phyloP scores from a whole-genome alignment of 495 filamentous ascomycete genomes.

The Pseudomonodictys pantanalensis region DNA sequence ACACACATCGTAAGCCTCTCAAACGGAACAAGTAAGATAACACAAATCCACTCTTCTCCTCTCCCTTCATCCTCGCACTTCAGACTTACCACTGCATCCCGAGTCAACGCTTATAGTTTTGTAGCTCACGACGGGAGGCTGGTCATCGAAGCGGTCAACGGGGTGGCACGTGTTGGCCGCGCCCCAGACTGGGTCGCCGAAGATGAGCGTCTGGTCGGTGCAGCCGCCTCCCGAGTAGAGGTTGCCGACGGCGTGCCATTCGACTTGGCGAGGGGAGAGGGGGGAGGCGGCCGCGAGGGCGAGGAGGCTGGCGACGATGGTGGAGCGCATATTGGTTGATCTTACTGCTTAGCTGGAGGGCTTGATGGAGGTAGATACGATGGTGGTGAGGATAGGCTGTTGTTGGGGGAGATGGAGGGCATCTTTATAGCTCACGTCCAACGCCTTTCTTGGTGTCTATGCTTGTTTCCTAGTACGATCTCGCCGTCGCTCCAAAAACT shows the following conservation, averaged over 20 bases:
- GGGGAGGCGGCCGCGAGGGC: neutral
- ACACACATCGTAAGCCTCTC: neutral
- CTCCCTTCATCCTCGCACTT: neutral
- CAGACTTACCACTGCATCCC: conserved; percentile 19
- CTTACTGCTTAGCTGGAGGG: no score
- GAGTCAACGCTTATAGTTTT: neutral
- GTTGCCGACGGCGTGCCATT: conserved; percentile 15
- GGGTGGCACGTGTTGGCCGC: conserved; percentile 4
- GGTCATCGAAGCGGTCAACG: conserved; percentile 2
- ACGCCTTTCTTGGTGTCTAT: no score
- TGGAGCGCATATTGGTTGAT: no score
- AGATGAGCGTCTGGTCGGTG: neutral
- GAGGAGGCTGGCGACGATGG: conserved; percentile 2
- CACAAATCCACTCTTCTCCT: neutral
- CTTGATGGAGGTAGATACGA: no score
- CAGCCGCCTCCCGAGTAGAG: conserved; percentile 22
- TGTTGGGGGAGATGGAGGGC: no score
- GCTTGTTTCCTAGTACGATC: no score
- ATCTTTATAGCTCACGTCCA: no score
- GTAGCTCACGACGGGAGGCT: conserved; percentile 10
- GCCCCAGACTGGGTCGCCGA: conserved; percentile 20
- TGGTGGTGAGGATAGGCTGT: no score
- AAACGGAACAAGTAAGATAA: neutral
- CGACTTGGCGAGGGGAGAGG: conserved; percentile 3
- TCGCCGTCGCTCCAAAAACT: no score